phyloP scores from a whole-genome alignment of 2,329 filamentous ascomycete genomes.

The Orbilia blumenaviensis region DNA sequence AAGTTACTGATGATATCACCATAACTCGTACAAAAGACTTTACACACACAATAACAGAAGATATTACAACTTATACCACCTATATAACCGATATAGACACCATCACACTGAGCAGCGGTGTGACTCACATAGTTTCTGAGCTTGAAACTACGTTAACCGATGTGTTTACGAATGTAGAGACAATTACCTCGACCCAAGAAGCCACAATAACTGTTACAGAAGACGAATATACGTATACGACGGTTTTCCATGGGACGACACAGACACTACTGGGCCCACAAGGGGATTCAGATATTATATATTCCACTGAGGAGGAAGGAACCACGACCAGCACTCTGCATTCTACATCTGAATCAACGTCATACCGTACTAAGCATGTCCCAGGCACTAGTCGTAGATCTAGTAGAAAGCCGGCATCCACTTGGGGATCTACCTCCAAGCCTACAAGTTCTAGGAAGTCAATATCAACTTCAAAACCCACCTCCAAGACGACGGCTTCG shows the following conservation, averaged over 20 bases:
- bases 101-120: not conserved
- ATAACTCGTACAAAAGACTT: conserved; percentile 4
- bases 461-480: too few species aligned
- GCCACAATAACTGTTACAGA: not conserved
- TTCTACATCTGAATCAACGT: conserved; percentile 5
- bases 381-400: not conserved
- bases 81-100: not conserved
- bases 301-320: conserved; percentile 10
- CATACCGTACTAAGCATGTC: conserved; percentile 1
- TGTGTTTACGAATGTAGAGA: not conserved
- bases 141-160: not conserved
- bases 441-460: not conserved
- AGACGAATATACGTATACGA: conserved; percentile 15
- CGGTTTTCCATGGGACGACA: conserved; percentile 8
- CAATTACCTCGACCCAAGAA: not conserved
- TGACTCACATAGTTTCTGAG: not conserved
- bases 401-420: not conserved
- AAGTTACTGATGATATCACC: not conserved
- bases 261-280: not conserved
- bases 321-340: not conserved
- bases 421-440: not conserved
- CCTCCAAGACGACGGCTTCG: too few species aligned
- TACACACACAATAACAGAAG: not conserved
- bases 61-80: not conserved
- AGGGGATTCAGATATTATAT: not conserved